phyloP scores from a whole-genome alignment of 2,329 filamentous ascomycete genomes.

The Colletotrichum cereale region DNA sequence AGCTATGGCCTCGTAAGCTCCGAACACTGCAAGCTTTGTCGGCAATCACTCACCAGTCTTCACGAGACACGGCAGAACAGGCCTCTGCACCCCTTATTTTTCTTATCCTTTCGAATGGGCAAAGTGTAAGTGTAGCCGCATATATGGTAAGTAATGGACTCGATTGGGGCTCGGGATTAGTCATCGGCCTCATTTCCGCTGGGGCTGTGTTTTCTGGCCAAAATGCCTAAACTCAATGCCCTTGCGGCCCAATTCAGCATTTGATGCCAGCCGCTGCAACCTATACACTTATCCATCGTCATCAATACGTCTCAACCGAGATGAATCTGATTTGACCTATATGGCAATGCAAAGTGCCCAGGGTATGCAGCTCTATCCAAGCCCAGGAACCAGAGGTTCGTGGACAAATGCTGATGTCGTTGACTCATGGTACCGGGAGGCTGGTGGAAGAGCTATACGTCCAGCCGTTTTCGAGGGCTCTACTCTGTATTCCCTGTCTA shows the following conservation, averaged over 20 bases:
- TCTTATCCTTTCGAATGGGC: not conserved
- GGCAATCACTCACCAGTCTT: not conserved
- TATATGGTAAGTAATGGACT: not conserved
- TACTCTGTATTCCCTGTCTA: conserved; percentile 20
- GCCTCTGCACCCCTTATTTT: not conserved
- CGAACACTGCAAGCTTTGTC: not conserved
- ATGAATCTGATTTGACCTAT: not conserved
- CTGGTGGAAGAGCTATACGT: conserved; percentile 23
- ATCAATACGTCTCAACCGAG: not conserved
- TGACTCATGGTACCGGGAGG: not conserved
- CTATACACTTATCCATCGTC: not conserved
- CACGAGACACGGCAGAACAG: not conserved
- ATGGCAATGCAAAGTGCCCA: not conserved
- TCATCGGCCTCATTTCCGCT: conserved; percentile 9
- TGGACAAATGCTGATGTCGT: not conserved
- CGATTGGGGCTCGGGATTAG: not conserved
- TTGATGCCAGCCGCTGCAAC: not conserved
- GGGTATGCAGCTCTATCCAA: not conserved
- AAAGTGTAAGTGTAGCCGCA: not conserved
- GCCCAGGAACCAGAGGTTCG: not conserved
- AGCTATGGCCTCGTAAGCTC: not conserved
- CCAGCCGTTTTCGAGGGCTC: conserved; percentile 30
- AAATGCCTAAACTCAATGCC: not conserved
- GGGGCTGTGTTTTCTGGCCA: not conserved
- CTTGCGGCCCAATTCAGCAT: not conserved